Conservation (phyloP, 805 yeast genomes). For the Nakazawaea ishiwadae region DNA sequence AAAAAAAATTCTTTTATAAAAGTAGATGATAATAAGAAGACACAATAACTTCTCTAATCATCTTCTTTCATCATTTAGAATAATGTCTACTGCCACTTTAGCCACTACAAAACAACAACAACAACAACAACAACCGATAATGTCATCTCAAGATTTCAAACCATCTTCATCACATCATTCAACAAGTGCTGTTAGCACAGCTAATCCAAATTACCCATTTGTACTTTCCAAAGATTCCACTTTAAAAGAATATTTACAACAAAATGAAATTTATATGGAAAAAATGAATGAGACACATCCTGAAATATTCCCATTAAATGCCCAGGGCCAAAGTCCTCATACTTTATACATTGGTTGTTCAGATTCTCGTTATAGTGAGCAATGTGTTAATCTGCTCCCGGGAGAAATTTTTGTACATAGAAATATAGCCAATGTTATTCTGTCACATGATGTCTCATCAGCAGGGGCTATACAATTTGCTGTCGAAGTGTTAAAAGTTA, state of each 20-base stretch:
- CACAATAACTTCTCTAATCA: no score
- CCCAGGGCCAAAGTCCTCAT: slow-evolving; percentile 86
- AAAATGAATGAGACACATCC: slow-evolving; percentile 47
- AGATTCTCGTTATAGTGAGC: slow-evolving; percentile 87
- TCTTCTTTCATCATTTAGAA: no score
- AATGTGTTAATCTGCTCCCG: slow-evolving; percentile 70
- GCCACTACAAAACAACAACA: no score
- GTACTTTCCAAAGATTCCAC: slow-evolving; percentile 43
- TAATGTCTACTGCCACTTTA: no score
- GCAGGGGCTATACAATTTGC: slow-evolving; percentile 85
- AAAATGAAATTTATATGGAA: slow-evolving; percentile 43
- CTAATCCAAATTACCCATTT: slow-evolving; percentile 25
- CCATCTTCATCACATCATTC: slow-evolving; percentile 5
- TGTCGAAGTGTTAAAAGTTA: slow-evolving; percentile 75
- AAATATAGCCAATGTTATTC: slow-evolving; percentile 78
- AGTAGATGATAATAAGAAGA: no score
- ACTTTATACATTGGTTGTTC: slow-evolving; percentile 94
- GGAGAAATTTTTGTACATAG: slow-evolving; percentile 90
- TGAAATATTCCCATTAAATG: slow-evolving; percentile 57
- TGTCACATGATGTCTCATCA: slow-evolving; percentile 65
- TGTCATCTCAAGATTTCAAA: no score
- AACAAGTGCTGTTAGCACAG: neutral
- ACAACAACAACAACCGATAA: neutral
- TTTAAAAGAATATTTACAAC: slow-evolving; percentile 41
- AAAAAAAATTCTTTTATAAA: no score